These are phyloP conservation scores for Chenopodium quinoa DNA, from an alignment of 148 eudicot species.

Conservation along the genomic window DNA sequence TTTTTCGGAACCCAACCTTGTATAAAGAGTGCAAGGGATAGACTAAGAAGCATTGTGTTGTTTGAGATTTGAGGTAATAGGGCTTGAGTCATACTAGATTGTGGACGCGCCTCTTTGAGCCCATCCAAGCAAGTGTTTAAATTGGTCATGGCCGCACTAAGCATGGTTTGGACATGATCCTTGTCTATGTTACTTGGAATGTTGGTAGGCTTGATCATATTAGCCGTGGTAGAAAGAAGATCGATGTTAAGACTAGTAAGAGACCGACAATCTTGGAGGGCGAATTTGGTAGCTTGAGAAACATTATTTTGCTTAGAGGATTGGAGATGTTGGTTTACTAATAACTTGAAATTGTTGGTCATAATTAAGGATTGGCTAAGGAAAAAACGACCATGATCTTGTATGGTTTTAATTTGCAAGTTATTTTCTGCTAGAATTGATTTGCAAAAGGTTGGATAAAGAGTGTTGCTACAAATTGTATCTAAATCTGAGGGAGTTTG, in stretches of 20 bases:
- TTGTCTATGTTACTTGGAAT: slow-evolving; percentile 7
- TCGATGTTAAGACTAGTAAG: slow-evolving; percentile 30
- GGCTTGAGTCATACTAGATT: neutral
- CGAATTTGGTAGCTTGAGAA: slow-evolving; percentile 20
- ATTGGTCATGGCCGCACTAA: slow-evolving; percentile 43
- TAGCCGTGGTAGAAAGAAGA: slow-evolving; percentile 19
- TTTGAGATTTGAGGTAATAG: slow-evolving; percentile 19
- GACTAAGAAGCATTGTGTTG: slow-evolving; percentile 24
- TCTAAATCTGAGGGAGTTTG: neutral
- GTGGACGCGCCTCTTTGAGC: slow-evolving; percentile 9
- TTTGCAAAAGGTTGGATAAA: slow-evolving; percentile 28
- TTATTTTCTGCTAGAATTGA: slow-evolving; percentile 7
- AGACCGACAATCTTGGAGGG: slow-evolving; percentile 38
- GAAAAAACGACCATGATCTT: slow-evolving; percentile 26
- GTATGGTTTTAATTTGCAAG: neutral
- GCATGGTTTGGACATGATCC: slow-evolving; percentile 24
- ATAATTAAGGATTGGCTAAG: slow-evolving; percentile 21
- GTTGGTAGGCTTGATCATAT: slow-evolving; percentile 2
- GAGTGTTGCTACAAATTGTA: slow-evolving; percentile 28
- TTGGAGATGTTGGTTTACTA: slow-evolving; percentile 22
- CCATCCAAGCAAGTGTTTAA: slow-evolving; percentile 41
- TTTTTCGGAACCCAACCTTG: slow-evolving; percentile 28
- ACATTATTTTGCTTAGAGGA: neutral
- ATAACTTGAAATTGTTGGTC: slow-evolving; percentile 6
- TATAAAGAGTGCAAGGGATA: slow-evolving; percentile 27